phyloP scores from a whole-genome alignment of 768 basidiomycete species.

The Kwoniella dejecticola region DNA sequence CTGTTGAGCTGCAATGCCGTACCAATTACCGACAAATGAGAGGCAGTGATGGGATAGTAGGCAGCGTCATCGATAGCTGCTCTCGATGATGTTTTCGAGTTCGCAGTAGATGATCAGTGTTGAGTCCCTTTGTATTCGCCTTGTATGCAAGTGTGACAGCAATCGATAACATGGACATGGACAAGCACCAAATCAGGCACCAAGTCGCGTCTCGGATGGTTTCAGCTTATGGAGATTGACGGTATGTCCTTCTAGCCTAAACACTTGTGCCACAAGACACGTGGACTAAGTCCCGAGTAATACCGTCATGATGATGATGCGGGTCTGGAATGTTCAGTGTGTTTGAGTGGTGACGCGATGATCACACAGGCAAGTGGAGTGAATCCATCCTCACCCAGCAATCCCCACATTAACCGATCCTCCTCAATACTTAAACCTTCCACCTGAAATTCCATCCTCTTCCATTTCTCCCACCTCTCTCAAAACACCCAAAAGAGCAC shows the following conservation, averaged over 20 bases:
- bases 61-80: no score
- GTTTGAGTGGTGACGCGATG: conserved; percentile 16
- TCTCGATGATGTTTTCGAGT: not conserved
- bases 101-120: not conserved
- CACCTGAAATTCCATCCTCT: conserved; percentile 11
- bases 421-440: conserved; percentile 3
- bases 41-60: no score
- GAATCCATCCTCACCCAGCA: not conserved
- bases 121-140: not conserved
- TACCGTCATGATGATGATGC: not conserved
- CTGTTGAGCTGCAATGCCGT: no score
- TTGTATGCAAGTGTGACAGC: not conserved
- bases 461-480: conserved; percentile 1
- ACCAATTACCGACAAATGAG: no score
- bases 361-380: conserved; percentile 3
- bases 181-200: not conserved
- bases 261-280: conserved; percentile 18
- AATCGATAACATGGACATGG: not conserved
- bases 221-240: not conserved
- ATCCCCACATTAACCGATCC: not conserved
- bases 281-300: conserved; percentile 1
- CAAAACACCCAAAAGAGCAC: conserved; percentile 15
- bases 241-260: not conserved
- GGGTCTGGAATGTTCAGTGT: not conserved
- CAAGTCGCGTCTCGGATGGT: not conserved